Evolutionary conservation across 495 filamentous ascomycete genomes (phyloP).

Genomic region (Pyrenula massariospora): DNA sequence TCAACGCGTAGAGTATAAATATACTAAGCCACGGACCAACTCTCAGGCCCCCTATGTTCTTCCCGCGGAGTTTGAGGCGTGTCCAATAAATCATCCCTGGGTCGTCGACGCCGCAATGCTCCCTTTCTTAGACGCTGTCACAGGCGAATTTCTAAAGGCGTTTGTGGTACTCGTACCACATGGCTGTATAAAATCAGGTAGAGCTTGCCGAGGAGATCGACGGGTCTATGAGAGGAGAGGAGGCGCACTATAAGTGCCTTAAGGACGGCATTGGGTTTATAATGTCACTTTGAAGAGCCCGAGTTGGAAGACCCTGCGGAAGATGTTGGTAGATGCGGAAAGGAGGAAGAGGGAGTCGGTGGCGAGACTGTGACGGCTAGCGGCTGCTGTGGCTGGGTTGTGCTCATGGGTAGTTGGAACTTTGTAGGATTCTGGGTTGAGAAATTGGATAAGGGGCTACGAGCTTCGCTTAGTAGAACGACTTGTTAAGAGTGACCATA

Average conservation of each 20-base stretch:
- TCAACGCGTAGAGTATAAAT: not conserved
- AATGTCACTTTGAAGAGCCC: slow-evolving; percentile 74
- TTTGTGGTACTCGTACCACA: slow-evolving; percentile 60
- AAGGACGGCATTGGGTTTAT: slow-evolving; percentile 75
- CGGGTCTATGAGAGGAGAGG: slow-evolving; percentile 71
- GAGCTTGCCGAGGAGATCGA: slow-evolving; percentile 47
- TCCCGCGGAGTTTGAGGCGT: slow-evolving; percentile 85
- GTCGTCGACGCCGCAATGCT: slow-evolving; percentile 86
- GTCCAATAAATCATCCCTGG: slow-evolving; percentile 66
- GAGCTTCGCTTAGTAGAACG: not conserved
- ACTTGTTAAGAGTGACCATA: not conserved
- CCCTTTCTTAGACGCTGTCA: slow-evolving; percentile 57
- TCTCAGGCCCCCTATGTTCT: slow-evolving; percentile 76
- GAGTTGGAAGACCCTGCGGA: slow-evolving; percentile 81
- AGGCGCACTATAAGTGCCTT: slow-evolving; percentile 81
- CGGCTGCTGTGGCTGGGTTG: not conserved
- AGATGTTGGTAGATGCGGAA: slow-evolving; percentile 70
- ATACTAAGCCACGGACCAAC: not conserved
- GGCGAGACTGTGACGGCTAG: slow-evolving; percentile 32
- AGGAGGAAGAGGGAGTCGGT: slow-evolving; percentile 55
- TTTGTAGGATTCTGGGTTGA: not conserved
- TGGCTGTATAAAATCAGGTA: slow-evolving; percentile 28
- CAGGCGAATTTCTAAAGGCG: slow-evolving; percentile 80
- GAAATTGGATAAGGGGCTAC: not conserved
- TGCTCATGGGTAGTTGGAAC: not conserved